Base-by-base conservation (phyloP, 805 yeast species). In the Torulaspora quercuum region DNA sequence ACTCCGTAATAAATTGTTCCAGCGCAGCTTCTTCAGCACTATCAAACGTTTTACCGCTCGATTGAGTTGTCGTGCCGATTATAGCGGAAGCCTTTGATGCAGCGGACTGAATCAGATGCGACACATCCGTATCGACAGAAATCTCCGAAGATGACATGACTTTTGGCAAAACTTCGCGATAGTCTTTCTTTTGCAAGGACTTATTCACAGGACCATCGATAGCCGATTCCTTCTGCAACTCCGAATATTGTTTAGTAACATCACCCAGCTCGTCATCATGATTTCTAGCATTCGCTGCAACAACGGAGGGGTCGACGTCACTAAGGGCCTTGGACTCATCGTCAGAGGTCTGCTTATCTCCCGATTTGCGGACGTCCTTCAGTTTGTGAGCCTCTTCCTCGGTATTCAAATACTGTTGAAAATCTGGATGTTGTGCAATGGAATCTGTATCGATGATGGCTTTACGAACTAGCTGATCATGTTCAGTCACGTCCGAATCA, bases 391-490 rank as follows among this genome's bases (percentile, higher is more conserved):
- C 30, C 13, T 54, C 56, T 20, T 47, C 59, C 13, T 55, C 64
- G 3, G 63, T 53, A 28, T 53, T 59, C 27, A 57, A 36, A 35
- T 55, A 55, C 41, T 58, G 63, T 39, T 62, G 65, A 37, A 64
- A 64, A 40, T 57, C 63, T 5, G 63, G 64, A 34, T 65, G 68
- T 39, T 63, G 69, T 2, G 81, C 80, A 39, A 80, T 65, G 26
- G 79, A 76, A 34, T 80, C 69, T 0, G 86, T 84, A 49, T 80
- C 84, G 44, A 78, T 65, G 29, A 82, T 77, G 1, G 84, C 85
- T 30, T 80, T 85, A 41, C 80, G 77, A 7, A 80, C 87, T 37
- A 81, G 63, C 46, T 73, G 80, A 39, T 76, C 82, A 48, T 78
- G 82, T 26, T 76, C 80, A 3, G 69, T 49, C 11, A 72, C 51